Base-by-base conservation (phyloP, 306 rosid species). In the Potentilla sterilis region DNA sequence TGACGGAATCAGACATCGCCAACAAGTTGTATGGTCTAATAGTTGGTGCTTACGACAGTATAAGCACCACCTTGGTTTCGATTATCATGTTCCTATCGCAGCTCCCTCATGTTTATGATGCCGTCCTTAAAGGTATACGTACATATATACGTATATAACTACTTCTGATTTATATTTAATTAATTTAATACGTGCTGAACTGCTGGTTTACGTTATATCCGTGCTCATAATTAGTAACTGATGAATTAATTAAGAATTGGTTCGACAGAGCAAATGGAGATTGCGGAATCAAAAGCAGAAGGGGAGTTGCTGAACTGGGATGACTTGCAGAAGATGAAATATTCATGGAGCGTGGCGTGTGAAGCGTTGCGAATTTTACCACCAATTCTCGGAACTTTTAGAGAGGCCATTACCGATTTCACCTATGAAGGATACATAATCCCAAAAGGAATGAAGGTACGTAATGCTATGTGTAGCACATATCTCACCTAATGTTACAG, bases 101-200 rank as follows among this genome's bases (percentile, higher is more conserved):
- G 66, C 66, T 61, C 15, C 66, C 66, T 59, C 66, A 61, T 28
- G 66, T 28, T 61, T 61, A 61, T 61, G 66, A 61, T 32, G 66
- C 41, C 41, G 66, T 61, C 41, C 19, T 61, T 11, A 61, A 61
- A 61, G 66, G 66, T 61, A 28, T 28, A 61, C 4, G 13, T 24
- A 24, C 5, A 6, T 58, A 57, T 2, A 9, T 18, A 14, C 5
- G 5, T 55, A 3, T 55, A 9, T 18, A 52, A 52, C 21, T 52
- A 6, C 54, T 14, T 2, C 51, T 46, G 16, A 46, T 12, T 12
- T 46, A 19, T n/a, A 4, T 52, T 28, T 28, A 6, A 52, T 19
- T 18, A 3, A 19, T 4, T 52, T 52, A 4, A 0, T 55, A 2
- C 2, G 12, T 55, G 13, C 10, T 55, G 2, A 55, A 55, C 5